Conservation (phyloP, 2,329 filamentous ascomycete species). For the Westerdykella aurantiaca region DNA sequence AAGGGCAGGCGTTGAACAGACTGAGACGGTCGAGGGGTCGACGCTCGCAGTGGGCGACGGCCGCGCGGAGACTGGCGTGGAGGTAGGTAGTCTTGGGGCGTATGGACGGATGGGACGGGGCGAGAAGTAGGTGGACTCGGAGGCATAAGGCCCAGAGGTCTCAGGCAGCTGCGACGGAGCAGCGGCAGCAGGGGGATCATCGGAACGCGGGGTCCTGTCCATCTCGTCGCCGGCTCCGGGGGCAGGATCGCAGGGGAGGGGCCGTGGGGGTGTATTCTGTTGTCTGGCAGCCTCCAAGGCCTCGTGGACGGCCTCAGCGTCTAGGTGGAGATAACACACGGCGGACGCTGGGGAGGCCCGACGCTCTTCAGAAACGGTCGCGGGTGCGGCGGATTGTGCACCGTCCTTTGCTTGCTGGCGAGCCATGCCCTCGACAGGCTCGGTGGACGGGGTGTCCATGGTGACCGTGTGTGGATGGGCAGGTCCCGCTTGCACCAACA, state of each 20-base stretch:
- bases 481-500: conserved; percentile 13
- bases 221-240: conserved; percentile 19
- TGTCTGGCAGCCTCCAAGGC: background rate
- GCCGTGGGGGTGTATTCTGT: too few species aligned
- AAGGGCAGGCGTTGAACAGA: conserved; percentile 9
- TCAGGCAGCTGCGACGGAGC: conserved; percentile 13
- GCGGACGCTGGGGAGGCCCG: conserved; percentile 19
- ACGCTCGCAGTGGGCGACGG: conserved; percentile 29
- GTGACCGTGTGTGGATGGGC: conserved; percentile 1
- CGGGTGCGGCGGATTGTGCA: too few species aligned
- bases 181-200: conserved; percentile 30
- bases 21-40: conserved; percentile 22
- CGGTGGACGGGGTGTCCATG: background rate
- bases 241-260: background rate
- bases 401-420: too few species aligned
- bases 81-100: conserved; percentile 25
- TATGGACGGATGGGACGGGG: conserved; percentile 35
- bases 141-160: conserved; percentile 3
- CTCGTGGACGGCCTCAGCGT: conserved; percentile 5
- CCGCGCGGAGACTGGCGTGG: conserved; percentile 24
- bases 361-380: too few species aligned
- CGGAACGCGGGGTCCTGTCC: conserved; percentile 39
- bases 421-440: background rate
- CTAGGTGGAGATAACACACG: conserved; percentile 20
- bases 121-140: conserved; percentile 35